A percentile compares a stretch with the other conserved stretches of the same genome.
These are phyloP conservation scores for Kockovaella imperatae DNA, from an alignment of 768 basidiomycete species.

Conservation along the genomic window DNA sequence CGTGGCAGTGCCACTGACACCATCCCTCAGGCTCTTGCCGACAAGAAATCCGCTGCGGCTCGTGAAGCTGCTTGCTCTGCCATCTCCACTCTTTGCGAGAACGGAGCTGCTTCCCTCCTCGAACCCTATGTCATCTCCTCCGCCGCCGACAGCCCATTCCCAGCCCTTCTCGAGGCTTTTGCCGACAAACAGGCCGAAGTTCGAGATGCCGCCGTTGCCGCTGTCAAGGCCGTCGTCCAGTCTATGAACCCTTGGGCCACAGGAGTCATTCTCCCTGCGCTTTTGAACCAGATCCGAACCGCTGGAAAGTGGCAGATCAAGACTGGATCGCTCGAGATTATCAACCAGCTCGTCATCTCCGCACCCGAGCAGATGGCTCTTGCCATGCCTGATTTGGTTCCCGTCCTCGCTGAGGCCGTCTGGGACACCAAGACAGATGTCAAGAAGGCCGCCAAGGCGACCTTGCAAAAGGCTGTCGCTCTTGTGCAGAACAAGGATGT, in stretches of 20 bases:
- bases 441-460: constrained; percentile 94
- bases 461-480: constrained; percentile 87
- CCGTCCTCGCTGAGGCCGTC: constrained; percentile 86
- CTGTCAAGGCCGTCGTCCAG: constrained; percentile 65
- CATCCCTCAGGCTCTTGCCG: constrained; percentile 58
- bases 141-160: constrained; percentile 59
- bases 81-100: constrained; percentile 57
- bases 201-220: constrained; percentile 74
- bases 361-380: constrained; percentile 75
- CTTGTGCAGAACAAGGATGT: constrained; percentile 96
- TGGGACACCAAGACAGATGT: constrained; percentile 99
- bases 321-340: constrained; percentile 69
- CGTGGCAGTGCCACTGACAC: not conserved
- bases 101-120: constrained; percentile 68
- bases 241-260: constrained; percentile 84
- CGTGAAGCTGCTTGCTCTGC: constrained; percentile 80
- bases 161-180: constrained; percentile 78
- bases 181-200: constrained; percentile 91
- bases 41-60: constrained; percentile 89
- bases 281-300: constrained; percentile 88
- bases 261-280: constrained; percentile 68
- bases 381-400: constrained; percentile 90
- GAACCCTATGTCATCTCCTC: constrained; percentile 83
- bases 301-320: constrained; percentile 98
- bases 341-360: constrained; percentile 78